phyloP scores from a whole-genome alignment of 345 rosid species.

The Eucalyptus erythrocorys region DNA sequence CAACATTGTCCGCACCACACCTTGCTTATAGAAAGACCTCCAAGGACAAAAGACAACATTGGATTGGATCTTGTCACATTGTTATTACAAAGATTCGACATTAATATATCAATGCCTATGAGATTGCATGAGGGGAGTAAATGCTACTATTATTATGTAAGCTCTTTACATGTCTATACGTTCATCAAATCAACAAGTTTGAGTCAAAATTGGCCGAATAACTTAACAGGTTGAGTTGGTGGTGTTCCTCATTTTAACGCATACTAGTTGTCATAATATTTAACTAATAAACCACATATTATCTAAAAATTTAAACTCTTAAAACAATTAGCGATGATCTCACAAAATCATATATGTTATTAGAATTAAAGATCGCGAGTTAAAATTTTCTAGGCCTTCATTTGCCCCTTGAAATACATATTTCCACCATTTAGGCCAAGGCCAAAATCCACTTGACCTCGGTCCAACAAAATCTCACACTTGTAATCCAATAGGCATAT shows the following conservation, averaged over 20 bases:
- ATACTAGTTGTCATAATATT: neutral
- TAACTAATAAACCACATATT: neutral
- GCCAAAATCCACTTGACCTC: neutral
- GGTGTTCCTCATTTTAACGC: accelerated
- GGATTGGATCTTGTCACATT: neutral
- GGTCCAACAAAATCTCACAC: neutral
- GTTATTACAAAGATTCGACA: neutral
- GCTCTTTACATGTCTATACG: neutral
- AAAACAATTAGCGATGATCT: accelerated
- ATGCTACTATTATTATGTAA: no score
- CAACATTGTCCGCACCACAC: neutral
- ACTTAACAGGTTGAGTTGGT: accelerated
- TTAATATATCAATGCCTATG: neutral
- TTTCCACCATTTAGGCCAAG: neutral
- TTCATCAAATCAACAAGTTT: no score
- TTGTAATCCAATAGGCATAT: no score
- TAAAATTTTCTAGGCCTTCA: neutral
- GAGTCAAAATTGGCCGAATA: accelerated
- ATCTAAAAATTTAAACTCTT: no score
- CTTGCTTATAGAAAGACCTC: neutral
- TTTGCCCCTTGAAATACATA: accelerated
- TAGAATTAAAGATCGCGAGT: neutral
- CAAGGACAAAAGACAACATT: neutral
- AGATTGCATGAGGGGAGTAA: neutral
- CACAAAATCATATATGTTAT: no score